A percentile compares a stretch with the other conserved stretches of the same genome.
Conservation (phyloP, 441 rosid genomes). For the Brassica hybrid region DNA sequence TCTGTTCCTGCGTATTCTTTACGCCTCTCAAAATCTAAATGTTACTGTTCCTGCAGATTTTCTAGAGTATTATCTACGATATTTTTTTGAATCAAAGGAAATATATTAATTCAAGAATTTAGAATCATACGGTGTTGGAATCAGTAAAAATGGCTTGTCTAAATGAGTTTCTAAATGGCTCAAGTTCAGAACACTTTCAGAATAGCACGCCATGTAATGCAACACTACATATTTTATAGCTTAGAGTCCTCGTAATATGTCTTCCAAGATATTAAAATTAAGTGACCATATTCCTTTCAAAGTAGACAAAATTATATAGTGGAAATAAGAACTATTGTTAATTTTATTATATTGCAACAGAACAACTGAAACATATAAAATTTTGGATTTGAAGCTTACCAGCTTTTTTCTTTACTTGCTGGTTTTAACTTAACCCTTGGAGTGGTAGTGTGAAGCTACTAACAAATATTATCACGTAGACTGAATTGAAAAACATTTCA, state of each 20-base stretch:
- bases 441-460: neutral
- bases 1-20: neutral
- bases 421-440: neutral
- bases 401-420: neutral
- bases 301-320: neutral
- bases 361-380: neutral
- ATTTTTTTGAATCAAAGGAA: neutral
- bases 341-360: neutral
- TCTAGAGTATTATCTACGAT: too few relatives aligned
- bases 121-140: neutral
- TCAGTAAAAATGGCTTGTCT: neutral
- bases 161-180: neutral
- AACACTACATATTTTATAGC: neutral
- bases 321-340: neutral
- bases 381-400: neutral
- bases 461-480: neutral
- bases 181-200: neutral
- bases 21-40: too few relatives aligned
- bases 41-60: too few relatives aligned
- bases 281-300: neutral
- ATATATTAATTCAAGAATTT: neutral
- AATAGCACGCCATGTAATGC: neutral
- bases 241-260: neutral
- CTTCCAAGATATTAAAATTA: neutral
- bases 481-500: too few relatives aligned